A percentile compares a stretch with the other conserved stretches of the same genome.
Conservation (phyloP, 2,329 filamentous ascomycete species). For the Rhynchosporium agropyri region DNA sequence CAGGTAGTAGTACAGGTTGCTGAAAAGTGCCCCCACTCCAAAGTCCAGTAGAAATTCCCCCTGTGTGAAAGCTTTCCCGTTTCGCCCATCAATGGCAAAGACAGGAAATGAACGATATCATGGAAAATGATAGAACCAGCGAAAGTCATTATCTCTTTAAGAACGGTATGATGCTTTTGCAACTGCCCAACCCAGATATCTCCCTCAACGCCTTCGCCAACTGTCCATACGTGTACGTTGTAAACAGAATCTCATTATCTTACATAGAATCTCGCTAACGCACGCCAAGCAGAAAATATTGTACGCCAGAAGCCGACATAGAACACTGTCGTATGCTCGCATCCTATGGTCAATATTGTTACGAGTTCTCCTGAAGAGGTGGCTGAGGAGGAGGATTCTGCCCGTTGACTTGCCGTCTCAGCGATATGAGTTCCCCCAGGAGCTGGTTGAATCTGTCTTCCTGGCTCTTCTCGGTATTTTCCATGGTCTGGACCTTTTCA, state of each 20-base stretch:
- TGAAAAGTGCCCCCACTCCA: slow-evolving; percentile 5
- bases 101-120: slow-evolving; percentile 10
- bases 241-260: slow-evolving; percentile 31
- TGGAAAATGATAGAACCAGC: slow-evolving; percentile 18
- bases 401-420: slow-evolving; percentile 36
- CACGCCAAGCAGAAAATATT: slow-evolving; percentile 35
- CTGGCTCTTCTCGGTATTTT: slow-evolving; percentile 37
- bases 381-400: slow-evolving; percentile 32
- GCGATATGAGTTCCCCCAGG: slow-evolving; percentile 36
- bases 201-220: slow-evolving; percentile 33
- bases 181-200: slow-evolving; percentile 18
- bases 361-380: slow-evolving; percentile 29
- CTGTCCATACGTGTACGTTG: slow-evolving; percentile 19
- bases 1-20: slow-evolving; percentile 12
- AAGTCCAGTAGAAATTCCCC: slow-evolving; percentile 1
- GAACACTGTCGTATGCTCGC: slow-evolving; percentile 36
- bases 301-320: slow-evolving; percentile 33
- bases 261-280: slow-evolving; percentile 36
- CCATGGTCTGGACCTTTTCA: slow-evolving; percentile 50
- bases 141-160: slow-evolving; percentile 17
- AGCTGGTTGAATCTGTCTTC: slow-evolving; percentile 40
- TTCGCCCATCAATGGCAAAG: slow-evolving; percentile 8
- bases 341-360: slow-evolving; percentile 34
- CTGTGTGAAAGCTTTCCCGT: slow-evolving; percentile 12
- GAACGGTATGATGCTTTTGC: slow-evolving; percentile 19